A percentile compares a stretch with the other conserved stretches of the same genome.
These are phyloP conservation scores for Penicillium bovifimosum DNA, from an alignment of 495 filamentous ascomycete genomes.

Conservation along the genomic window DNA sequence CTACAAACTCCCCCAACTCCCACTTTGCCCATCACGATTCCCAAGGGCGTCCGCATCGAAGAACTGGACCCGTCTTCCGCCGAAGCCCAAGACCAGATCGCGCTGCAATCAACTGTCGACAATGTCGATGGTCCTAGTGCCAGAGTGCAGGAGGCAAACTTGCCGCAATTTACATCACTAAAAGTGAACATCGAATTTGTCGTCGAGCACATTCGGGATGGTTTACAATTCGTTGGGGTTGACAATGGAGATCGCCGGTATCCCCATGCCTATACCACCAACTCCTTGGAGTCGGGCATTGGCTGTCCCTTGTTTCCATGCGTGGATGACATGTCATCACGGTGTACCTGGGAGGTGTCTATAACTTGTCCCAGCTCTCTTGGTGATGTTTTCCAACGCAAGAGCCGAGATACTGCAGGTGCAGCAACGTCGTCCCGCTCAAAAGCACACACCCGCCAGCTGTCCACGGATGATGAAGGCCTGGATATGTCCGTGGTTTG, in stretches of 20 bases:
- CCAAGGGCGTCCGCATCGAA: constrained; percentile 61
- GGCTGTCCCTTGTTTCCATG: constrained; percentile 88
- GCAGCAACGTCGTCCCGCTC: constrained; percentile 14
- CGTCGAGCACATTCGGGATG: constrained; percentile 69
- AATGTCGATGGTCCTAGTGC: constrained; percentile 35
- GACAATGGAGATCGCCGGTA: constrained; percentile 72
- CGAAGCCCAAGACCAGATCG: constrained; percentile 46
- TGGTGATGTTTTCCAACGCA: constrained; percentile 67
- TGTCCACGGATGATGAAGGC: constrained; percentile 72
- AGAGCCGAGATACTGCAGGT: constrained; percentile 20
- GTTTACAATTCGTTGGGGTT: constrained; percentile 83
- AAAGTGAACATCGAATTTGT: constrained; percentile 66
- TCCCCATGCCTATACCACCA: constrained; percentile 86
- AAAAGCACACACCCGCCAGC: constrained; percentile 19
- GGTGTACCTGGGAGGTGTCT: constrained; percentile 81
- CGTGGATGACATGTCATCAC: constrained; percentile 71
- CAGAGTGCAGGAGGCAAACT: constrained; percentile 32
- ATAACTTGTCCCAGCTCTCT: constrained; percentile 80
- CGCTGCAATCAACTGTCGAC: constrained; percentile 33
- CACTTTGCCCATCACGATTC: constrained; percentile 58
- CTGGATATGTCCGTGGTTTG: constrained; percentile 86
- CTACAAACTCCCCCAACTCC: constrained; percentile 53
- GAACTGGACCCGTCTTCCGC: constrained; percentile 54
- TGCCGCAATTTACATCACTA: constrained; percentile 52
- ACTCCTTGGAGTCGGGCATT: constrained; percentile 67